Evolutionary conservation across 1,284 basidiomycete species (phyloP).

Genomic region (Pascua guehoae): DNA sequence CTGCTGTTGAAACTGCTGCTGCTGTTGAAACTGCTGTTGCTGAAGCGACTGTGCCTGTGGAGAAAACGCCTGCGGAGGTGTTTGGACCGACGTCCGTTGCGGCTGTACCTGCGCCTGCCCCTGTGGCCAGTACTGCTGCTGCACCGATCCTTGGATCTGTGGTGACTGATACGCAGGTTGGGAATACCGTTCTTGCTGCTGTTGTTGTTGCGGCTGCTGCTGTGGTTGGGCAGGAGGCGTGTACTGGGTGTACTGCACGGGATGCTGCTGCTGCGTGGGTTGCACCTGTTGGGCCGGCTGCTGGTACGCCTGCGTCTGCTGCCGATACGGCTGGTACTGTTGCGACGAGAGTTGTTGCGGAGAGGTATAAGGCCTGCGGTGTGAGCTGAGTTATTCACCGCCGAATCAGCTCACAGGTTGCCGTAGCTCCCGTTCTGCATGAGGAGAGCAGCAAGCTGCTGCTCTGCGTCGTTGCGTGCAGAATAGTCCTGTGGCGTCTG

Average conservation of each 20-base stretch:
- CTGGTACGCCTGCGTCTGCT: neutral
- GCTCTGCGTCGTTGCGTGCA: slow-evolving; percentile 12
- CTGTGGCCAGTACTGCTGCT: neutral
- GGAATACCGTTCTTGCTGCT: neutral
- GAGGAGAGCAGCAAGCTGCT: neutral
- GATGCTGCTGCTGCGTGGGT: neutral
- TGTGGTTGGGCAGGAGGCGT: neutral
- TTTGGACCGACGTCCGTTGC: slow-evolving; percentile 10
- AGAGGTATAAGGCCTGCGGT: neutral
- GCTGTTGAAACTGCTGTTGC: slow-evolving; percentile 2
- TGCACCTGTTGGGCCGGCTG: neutral
- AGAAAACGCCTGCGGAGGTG: slow-evolving; percentile 1
- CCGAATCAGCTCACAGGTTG: slow-evolving; percentile 5
- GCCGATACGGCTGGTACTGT: slow-evolving; percentile 1
- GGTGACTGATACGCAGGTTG: neutral
- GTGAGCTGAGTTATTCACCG: neutral
- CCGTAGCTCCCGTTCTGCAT: slow-evolving; percentile 6
- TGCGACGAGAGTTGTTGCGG: neutral
- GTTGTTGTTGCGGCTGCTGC: neutral
- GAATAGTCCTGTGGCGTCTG: slow-evolving; percentile 27
- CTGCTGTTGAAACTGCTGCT: neutral
- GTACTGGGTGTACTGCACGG: neutral
- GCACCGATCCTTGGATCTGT: neutral
- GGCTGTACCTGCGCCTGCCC: slow-evolving; percentile 8
- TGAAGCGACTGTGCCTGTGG: no score